Percentiles rank a stretch among this genome's conserved stretches.
phyloP scores from a whole-genome alignment of 78 protist species.

The Protostelium mycophagum region DNA sequence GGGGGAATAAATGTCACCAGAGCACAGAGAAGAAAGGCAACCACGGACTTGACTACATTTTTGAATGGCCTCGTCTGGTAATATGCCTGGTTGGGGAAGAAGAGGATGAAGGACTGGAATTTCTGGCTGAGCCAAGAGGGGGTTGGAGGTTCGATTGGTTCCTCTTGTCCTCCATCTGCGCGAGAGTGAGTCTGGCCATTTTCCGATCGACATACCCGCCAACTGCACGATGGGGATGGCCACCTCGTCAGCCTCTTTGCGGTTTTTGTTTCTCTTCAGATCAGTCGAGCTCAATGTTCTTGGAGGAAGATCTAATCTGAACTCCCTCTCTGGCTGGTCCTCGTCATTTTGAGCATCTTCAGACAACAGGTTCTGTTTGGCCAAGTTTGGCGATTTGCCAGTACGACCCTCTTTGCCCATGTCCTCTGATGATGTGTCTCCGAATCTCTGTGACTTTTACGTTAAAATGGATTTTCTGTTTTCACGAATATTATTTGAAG shows the following conservation, averaged over 20 bases:
- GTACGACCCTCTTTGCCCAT: no score
- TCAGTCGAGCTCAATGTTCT: neutral
- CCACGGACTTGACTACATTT: neutral
- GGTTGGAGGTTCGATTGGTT: neutral
- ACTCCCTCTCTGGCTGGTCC: neutral
- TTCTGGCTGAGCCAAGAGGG: neutral
- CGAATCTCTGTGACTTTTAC: no score
- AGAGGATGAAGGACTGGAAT: neutral
- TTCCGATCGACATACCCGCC: neutral
- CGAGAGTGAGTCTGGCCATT: neutral
- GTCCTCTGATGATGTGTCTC: no score
- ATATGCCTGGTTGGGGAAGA: neutral
- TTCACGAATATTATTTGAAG: no score
- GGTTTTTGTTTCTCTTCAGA: neutral
- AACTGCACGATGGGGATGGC: neutral
- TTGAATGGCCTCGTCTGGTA: neutral
- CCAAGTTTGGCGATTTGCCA: no score
- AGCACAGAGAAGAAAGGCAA: neutral
- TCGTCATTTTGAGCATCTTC: no score
- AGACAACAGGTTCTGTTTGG: no score
- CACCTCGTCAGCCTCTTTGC: neutral
- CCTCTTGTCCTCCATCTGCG: neutral
- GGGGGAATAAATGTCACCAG: neutral
- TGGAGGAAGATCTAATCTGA: neutral
- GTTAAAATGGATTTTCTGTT: no score